Base-by-base conservation (phyloP, 345 rosid genomes). In the Gossypium stocksii region DNA sequence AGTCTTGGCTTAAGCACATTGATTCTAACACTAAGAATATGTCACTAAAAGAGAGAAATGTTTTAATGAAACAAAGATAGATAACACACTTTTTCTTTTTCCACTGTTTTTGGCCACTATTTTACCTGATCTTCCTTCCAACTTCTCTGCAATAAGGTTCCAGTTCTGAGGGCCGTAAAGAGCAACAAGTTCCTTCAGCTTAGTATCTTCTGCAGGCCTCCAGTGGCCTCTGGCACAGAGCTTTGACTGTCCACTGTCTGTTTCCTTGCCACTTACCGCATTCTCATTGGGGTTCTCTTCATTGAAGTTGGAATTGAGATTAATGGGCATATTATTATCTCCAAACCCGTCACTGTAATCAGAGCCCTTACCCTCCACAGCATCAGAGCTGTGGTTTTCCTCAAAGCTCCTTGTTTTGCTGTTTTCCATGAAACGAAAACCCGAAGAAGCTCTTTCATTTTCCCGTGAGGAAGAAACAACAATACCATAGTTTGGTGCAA, bases 81-180 rank as follows among this genome's bases (percentile, higher is more conserved):
- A 58, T 44, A 56, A 22, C 38, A 19, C 41, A 56, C 8, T 22
- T 23, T 17, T 2, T 34, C 17, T 60, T 60, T 25, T 25, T 17
- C 64, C 64, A 45, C 54, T 20, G 3, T 65, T 44, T 65, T 19
- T 20, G 15, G 41, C 69, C 52, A 65, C 29, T 43, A 48, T 62
- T 2, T 78, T 83, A 93, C 99, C 99, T 86, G 99, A 96, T 91
- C 99, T 89, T 54, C 98, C 97, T 79, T 89, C 85, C 15, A 96
- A 83, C 80, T 93, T 93, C 73, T 93, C 93, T 48, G 99, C 98
- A 54, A 96, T 96, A 66, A 93, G 91, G 83, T 96, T 96, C 99
- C 98, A 96, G 77, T 96, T 96, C 78, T 93, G 98, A 66, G 99
- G 99, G 61, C 98, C 99, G 74, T 89, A 93, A 59, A 88, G 86